Base-by-base conservation (phyloP, 371 early-diverging fungal species). In the Phascolomyces articulosus region DNA sequence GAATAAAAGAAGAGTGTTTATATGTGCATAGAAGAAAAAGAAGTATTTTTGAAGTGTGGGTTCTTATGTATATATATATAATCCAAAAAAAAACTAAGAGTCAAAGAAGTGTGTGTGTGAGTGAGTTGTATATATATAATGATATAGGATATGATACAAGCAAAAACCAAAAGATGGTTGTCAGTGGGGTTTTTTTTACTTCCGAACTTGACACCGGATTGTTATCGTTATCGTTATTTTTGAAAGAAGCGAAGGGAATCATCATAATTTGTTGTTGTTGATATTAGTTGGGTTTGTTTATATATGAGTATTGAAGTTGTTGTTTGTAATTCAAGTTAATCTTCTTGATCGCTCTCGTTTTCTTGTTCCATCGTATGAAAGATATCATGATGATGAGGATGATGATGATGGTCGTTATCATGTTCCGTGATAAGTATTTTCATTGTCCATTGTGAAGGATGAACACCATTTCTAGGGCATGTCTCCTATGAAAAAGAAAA, bases 391-490 rank as follows among this genome's bases (percentile, higher is more conserved):
- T n/a, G n/a, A n/a, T 7, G 18, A n/a, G 49, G 49, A 49, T 49
- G 23, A 4, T 15, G 55, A 23, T 26, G 26, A 26, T 24, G 15
- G n/a, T 38, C 29, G 29, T 18, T 28, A 15, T 55, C 58, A 27
- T 40, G 41, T 21, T 58, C 58, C 6, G 9, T 41, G 58, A 51
- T 51, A 51, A 23, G 29, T 21, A 41, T 56, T 24, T 28, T 56
- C 38, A 27, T 26, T 41, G 63, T 68, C 72, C 72, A 72, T 59
- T 72, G 72, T 1, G 72, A 72, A 27, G 72, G 72, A 47, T 72
- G 72, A 8, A 72, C 68, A 16, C 72, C 72, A 23, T 67, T 68
- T 55, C 72, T 60, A 48, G 72, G 72, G 44, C 72, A 72, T 29
- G 68, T 54, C 10, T 59, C 40, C 72, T 72, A 20, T 40, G 23